Conservation (phyloP, 768 basidiomycete genomes). For the Tylopilus sp. region DNA sequence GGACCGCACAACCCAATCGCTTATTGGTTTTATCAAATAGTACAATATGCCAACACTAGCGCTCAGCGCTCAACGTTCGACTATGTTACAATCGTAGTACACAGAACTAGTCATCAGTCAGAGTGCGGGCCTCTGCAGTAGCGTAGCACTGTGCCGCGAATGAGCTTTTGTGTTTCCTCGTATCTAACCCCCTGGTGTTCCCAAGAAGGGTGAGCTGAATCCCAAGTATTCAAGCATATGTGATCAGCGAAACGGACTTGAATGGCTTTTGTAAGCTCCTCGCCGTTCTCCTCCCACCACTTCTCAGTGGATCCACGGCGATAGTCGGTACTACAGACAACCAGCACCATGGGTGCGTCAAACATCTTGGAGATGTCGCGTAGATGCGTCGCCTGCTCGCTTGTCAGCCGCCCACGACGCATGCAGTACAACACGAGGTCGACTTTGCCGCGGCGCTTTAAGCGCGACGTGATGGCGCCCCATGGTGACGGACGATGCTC, state of each 20-base stretch:
- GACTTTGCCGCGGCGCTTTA: constrained; percentile 13
- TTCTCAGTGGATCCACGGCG: constrained; percentile 14
- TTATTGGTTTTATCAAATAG: not conserved
- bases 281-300: constrained; percentile 21
- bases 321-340: constrained; percentile 13
- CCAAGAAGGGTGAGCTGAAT: constrained; percentile 18
- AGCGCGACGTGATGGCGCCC: constrained; percentile 7
- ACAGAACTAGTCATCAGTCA: too few species aligned
- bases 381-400: constrained; percentile 30
- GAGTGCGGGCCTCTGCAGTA: constrained; percentile 6
- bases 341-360: constrained; percentile 14
- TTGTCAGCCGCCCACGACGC: constrained; percentile 33
- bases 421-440: constrained; percentile 37
- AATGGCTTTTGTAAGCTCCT: not conserved
- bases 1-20: too few species aligned
- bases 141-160: constrained; percentile 13
- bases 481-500: constrained; percentile 16
- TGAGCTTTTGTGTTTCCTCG: constrained; percentile 15
- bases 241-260: too few species aligned
- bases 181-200: constrained; percentile 10
- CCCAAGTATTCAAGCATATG: constrained; percentile 16
- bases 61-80: too few species aligned
- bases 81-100: constrained; percentile 2
- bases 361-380: constrained; percentile 24
- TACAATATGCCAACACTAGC: too few species aligned